Evolutionary conservation across 116 monocot genomes (phyloP).

Genomic region (Posidonia oceanica): DNA sequence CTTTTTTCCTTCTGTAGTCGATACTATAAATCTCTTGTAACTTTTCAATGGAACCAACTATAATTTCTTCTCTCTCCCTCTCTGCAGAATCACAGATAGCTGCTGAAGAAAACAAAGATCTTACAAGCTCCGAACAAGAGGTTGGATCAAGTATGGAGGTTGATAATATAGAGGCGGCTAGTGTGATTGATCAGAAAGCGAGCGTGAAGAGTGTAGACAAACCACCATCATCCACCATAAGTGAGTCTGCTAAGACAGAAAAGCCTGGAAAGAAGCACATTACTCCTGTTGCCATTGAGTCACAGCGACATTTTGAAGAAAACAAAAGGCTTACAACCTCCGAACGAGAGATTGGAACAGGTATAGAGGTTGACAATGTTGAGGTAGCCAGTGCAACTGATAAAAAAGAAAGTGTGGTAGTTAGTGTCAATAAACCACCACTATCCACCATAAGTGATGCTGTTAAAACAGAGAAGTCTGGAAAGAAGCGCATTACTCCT

Average conservation of each 20-base stretch:
- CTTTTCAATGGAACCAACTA: too few relatives aligned
- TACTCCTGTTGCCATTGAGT: slow-evolving; percentile 3
- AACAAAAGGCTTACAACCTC: too few relatives aligned
- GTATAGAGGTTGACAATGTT: slow-evolving; percentile 3
- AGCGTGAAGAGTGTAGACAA: neutral
- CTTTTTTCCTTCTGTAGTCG: too few relatives aligned
- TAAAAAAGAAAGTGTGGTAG: neutral
- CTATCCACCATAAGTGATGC: neutral
- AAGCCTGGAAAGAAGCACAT: slow-evolving; percentile 3
- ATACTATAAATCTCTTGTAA: too few relatives aligned
- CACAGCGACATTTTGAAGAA: neutral
- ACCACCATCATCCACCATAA: neutral
- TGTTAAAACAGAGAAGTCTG: neutral
- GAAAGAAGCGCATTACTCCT: too few relatives aligned
- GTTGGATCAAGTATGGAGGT: slow-evolving; percentile 5
- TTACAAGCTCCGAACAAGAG: neutral
- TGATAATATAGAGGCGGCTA: neutral
- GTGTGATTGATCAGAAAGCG: neutral
- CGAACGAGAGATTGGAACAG: neutral
- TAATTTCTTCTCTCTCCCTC: neutral
- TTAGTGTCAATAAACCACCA: neutral
- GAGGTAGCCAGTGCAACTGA: neutral
- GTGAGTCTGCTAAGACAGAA: neutral
- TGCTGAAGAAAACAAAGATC: neutral
- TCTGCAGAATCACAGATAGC: neutral